Conservation (phyloP, 2,329 filamentous ascomycete species). For the Penicillium crustosum region DNA sequence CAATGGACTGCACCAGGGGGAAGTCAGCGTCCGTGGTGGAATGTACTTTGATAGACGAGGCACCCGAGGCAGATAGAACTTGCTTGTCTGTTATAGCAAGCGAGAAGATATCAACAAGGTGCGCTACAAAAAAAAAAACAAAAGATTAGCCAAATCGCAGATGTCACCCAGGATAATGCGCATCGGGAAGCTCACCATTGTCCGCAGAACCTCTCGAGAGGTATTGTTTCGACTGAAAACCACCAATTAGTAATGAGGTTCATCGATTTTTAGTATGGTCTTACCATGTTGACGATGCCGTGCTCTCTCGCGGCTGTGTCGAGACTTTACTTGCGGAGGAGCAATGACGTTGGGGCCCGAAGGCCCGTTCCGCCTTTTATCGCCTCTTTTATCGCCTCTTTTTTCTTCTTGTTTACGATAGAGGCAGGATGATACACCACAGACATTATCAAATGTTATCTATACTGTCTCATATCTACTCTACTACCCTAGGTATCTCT, state of each 20-base stretch:
- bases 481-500: neutral
- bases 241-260: slow-evolving; percentile 3
- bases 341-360: slow-evolving; percentile 8
- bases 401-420: neutral
- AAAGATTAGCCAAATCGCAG: slow-evolving; percentile 25
- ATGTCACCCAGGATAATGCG: neutral
- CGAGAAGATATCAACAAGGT: slow-evolving; percentile 80
- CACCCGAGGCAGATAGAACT: slow-evolving; percentile 81
- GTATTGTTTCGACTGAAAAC: slow-evolving; percentile 88
- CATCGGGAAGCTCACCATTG: slow-evolving; percentile 61
- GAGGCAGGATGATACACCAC: neutral
- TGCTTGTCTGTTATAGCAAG: slow-evolving; percentile 71
- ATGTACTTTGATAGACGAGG: slow-evolving; percentile 78
- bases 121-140: slow-evolving; percentile 55
- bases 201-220: slow-evolving; percentile 89
- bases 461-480: neutral
- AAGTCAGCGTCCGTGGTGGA: slow-evolving; percentile 70
- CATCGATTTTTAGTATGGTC: slow-evolving; percentile 11
- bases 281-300: neutral
- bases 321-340: slow-evolving; percentile 5
- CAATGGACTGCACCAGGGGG: slow-evolving; percentile 74
- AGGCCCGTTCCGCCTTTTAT: slow-evolving; percentile 1
- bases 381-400: neutral
- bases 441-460: neutral
- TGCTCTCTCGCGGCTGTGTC: neutral